Base-by-base conservation (phyloP, 1,284 basidiomycete genomes). In the Ganoderma leucocontextum region DNA sequence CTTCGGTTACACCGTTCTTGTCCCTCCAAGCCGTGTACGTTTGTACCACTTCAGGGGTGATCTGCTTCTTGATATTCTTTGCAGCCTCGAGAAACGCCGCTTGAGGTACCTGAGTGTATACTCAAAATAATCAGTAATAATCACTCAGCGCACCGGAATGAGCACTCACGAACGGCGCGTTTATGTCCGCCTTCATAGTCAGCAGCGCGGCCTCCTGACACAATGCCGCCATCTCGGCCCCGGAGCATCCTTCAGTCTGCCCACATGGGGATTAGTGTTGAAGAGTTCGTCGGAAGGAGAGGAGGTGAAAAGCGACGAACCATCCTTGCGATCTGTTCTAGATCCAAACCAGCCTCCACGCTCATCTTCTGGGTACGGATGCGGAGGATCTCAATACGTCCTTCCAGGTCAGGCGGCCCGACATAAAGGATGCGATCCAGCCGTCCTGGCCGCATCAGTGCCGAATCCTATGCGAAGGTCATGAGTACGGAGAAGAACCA, bases 361-460 rank as follows among this genome's bases (percentile, higher is more conserved):
- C 90, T 89, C 98, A 99, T 99, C 62, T 86, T 88, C 29, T 79
- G 82, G 66, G 92, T 90, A 38, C 92, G 87, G 68, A 99, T 94
- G 55, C 82, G 83, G 66, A 99, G 84, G 69, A 99, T 98, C 65
- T 98, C 95, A 71, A 89, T 86, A 10, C 98, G 85, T 0, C 93
- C 95, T 29, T 82, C 79, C 33, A 87, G 79, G 78, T 98, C 93
- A 0, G 98, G 98, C 9, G 96, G 96, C 0, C 96, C 96, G 59
- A 99, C 95, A 78, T 96, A 99, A 7, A 99, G 81, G 60, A 99
- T 94, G 29, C 96, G 89, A 80, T 99, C 98, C n/a, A 99, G 84
- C 36, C 98, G 87, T 33, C 98, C 98, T 7, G 98, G 97, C 9
- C 98, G 90, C 88, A 98, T 94, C 42, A 99, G 80, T 0, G 98